phyloP scores from a whole-genome alignment of 2,329 filamentous ascomycete species.

The Ophiosphaerella narmari region DNA sequence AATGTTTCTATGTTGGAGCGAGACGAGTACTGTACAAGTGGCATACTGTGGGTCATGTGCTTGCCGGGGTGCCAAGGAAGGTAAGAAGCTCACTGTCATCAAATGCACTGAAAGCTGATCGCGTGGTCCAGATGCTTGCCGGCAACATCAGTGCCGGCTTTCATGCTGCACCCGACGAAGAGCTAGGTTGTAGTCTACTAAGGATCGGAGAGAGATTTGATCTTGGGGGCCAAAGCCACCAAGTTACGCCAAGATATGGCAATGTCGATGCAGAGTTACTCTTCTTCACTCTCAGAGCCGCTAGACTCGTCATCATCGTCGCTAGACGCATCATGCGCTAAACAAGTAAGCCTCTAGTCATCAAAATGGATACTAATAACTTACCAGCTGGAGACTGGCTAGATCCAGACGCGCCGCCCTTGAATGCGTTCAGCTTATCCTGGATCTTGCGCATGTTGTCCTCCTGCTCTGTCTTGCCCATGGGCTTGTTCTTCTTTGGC shows the following conservation, averaged over 20 bases:
- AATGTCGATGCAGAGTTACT: slow-evolving; percentile 30
- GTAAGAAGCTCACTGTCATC: slow-evolving; percentile 3
- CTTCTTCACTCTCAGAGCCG: slow-evolving; percentile 59
- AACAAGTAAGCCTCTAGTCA: slow-evolving; percentile 21
- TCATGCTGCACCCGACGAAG: slow-evolving; percentile 2
- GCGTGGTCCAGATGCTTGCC: slow-evolving; percentile 3
- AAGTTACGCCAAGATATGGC: slow-evolving; percentile 11
- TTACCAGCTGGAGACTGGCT: slow-evolving; percentile 51
- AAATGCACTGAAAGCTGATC: slow-evolving; percentile 8
- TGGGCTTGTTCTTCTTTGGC: slow-evolving; percentile 76
- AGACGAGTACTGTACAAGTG: slow-evolving; percentile 30
- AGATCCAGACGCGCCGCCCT: slow-evolving; percentile 48
- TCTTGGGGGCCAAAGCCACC: slow-evolving; percentile 2
- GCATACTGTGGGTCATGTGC: slow-evolving; percentile 10
- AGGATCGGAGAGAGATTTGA: slow-evolving; percentile 7
- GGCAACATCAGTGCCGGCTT: neutral
- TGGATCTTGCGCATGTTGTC: slow-evolving; percentile 67
- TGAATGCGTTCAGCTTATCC: slow-evolving; percentile 57
- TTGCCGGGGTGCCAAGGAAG: neutral
- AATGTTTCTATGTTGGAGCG: slow-evolving; percentile 7
- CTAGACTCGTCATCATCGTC: slow-evolving; percentile 55
- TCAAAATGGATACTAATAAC: slow-evolving; percentile 20
- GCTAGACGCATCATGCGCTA: slow-evolving; percentile 53
- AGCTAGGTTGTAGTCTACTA: slow-evolving; percentile 7
- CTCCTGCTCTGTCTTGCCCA: slow-evolving; percentile 74